These are phyloP conservation scores for Ambispora gerdemannii DNA, from an alignment of 192 early-diverging fungal genomes.

Conservation along the genomic window DNA sequence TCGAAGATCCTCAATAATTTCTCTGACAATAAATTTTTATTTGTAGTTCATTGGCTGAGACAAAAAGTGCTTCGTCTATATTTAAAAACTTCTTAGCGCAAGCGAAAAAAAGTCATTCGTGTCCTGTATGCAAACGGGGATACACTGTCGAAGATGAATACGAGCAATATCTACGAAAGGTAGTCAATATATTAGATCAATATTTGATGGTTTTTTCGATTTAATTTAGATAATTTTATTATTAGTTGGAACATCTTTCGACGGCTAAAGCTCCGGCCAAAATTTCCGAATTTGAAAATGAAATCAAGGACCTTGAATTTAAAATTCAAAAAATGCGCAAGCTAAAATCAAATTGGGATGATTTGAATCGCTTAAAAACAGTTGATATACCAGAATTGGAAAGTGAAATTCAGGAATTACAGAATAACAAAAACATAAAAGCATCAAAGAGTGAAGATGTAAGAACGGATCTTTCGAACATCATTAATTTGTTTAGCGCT, in stretches of 20 bases:
- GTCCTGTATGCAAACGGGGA: slow-evolving; percentile 78
- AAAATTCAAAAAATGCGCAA: slow-evolving; percentile 34
- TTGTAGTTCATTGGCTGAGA: slow-evolving; percentile 24
- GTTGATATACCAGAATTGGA: slow-evolving; percentile 49
- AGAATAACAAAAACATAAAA: slow-evolving; percentile 29
- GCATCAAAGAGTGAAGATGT: slow-evolving; percentile 34
- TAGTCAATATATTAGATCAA: slow-evolving; percentile 24
- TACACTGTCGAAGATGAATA: slow-evolving; percentile 60
- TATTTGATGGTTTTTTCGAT: background rate
- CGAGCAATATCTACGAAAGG: slow-evolving; percentile 38
- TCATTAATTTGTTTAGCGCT: no score
- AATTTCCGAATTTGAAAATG: slow-evolving; percentile 35
- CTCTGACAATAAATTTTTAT: no score
- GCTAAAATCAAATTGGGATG: slow-evolving; percentile 44
- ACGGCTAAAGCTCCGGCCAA: slow-evolving; percentile 35
- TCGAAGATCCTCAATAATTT: no score
- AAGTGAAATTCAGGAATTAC: slow-evolving; percentile 29
- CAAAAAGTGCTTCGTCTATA: slow-evolving; percentile 52
- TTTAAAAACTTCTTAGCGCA: slow-evolving; percentile 66
- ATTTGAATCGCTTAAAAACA: slow-evolving; percentile 43
- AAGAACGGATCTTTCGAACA: background rate
- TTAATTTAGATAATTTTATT: background rate
- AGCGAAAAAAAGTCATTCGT: slow-evolving; percentile 61
- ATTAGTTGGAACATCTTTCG: slow-evolving; percentile 32
- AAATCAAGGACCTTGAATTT: slow-evolving; percentile 44